phyloP scores from a whole-genome alignment of 768 basidiomycete genomes.

The Hortiboletus campestris region DNA sequence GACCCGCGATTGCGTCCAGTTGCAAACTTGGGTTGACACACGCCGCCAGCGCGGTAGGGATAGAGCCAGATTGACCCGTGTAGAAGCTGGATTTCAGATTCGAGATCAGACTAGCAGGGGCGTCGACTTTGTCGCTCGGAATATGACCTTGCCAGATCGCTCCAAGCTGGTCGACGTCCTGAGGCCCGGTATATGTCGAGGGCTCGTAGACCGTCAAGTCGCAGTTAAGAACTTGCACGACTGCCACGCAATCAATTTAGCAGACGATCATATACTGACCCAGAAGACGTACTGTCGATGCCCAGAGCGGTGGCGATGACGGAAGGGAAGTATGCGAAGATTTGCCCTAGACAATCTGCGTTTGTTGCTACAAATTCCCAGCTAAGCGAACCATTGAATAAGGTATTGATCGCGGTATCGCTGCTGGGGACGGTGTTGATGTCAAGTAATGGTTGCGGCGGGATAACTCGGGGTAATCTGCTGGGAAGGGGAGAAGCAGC shows the following conservation, averaged over 20 bases:
- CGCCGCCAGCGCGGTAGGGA: constrained; percentile 56
- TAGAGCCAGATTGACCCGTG: constrained; percentile 41
- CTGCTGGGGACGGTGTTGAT: no score
- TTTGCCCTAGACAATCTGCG: constrained; percentile 61
- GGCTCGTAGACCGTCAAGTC: constrained; percentile 74
- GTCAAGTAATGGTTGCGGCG: no score
- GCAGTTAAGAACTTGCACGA: constrained; percentile 39
- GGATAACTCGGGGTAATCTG: no score
- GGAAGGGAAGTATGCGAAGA: constrained; percentile 69
- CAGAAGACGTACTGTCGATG: constrained; percentile 37
- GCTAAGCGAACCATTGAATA: no score
- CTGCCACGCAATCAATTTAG: constrained; percentile 36
- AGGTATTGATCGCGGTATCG: no score
- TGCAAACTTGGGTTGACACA: constrained; percentile 71
- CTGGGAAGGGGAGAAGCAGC: constrained; percentile 38
- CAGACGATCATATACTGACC: background rate
- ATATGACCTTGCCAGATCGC: constrained; percentile 77
- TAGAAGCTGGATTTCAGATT: constrained; percentile 64
- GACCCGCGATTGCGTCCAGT: constrained; percentile 47
- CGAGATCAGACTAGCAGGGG: constrained; percentile 65
- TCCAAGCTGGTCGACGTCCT: constrained; percentile 49
- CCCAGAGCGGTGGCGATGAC: constrained; percentile 46
- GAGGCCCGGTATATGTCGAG: constrained; percentile 44
- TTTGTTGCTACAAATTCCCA: no score
- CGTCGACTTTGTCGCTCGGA: constrained; percentile 49